Conservation (phyloP, 2,329 filamentous ascomycete genomes). For the Fulvia fulva region DNA sequence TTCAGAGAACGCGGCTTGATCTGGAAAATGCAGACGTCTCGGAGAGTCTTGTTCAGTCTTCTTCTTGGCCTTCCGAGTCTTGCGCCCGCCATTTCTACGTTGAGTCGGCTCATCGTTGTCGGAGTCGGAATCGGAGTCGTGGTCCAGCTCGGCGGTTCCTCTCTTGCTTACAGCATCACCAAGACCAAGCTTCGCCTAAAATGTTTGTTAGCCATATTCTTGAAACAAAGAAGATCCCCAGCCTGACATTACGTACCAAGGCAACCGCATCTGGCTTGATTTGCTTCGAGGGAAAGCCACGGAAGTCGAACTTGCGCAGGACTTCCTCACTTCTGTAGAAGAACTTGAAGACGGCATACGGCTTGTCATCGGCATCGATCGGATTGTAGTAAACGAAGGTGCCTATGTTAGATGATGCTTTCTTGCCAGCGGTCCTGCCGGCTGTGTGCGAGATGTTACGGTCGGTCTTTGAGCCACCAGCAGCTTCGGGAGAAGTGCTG, state of each 20-base stretch:
- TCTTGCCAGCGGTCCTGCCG: background rate
- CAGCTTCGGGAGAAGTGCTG: background rate
- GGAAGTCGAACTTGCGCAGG: constrained; percentile 11
- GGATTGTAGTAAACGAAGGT: constrained; percentile 5
- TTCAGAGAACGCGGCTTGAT: background rate
- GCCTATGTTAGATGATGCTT: background rate
- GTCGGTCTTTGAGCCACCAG: background rate
- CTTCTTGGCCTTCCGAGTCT: background rate
- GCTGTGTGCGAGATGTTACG: constrained; percentile 7
- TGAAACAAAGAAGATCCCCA: no score
- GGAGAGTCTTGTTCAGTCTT: background rate
- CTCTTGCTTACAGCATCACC: background rate
- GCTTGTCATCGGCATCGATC: background rate
- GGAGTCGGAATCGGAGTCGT: background rate
- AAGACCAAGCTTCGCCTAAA: background rate
- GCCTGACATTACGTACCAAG: background rate
- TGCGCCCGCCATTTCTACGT: background rate
- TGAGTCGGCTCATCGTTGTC: background rate
- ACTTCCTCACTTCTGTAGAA: constrained; percentile 14
- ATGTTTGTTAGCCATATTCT: background rate
- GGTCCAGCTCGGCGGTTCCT: background rate
- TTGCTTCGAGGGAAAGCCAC: constrained; percentile 5
- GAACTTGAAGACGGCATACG: constrained; percentile 15
- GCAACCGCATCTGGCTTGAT: background rate
- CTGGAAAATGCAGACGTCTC: background rate